These are phyloP conservation scores for Schoenoplectus triqueter DNA, from an alignment of 202 grass and related monocot species.

Conservation along the genomic window DNA sequence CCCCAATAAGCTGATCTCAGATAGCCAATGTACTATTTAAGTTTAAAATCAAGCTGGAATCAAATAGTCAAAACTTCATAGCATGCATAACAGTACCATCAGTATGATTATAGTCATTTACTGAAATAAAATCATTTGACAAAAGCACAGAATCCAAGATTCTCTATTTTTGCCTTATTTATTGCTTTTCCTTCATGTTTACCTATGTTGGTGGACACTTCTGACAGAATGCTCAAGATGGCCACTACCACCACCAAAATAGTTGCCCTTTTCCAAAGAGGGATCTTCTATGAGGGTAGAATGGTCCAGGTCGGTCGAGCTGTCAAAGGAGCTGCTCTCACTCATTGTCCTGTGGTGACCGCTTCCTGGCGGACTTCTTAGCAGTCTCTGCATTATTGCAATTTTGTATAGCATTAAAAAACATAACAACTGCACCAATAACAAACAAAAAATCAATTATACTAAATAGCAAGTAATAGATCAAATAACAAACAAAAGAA, in stretches of 20 bases:
- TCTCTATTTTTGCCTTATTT: not conserved
- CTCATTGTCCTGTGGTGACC: constrained; percentile 75
- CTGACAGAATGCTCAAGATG: constrained; percentile 75
- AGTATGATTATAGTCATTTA: not conserved
- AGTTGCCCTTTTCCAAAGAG: constrained; percentile 64
- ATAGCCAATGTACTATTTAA: too few species aligned
- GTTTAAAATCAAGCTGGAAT: not conserved
- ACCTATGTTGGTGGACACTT: constrained; percentile 69
- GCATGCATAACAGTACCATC: not conserved
- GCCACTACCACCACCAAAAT: constrained; percentile 52
- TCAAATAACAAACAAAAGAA: constrained; percentile 22
- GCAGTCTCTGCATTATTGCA: constrained; percentile 61
- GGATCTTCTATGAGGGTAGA: constrained; percentile 63
- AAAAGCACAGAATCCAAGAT: not conserved
- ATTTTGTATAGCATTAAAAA: constrained; percentile 26
- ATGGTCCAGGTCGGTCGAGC: constrained; percentile 87
- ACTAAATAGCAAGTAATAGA: not conserved
- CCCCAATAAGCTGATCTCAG: not conserved
- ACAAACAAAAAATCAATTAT: not conserved
- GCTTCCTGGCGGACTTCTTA: constrained; percentile 62
- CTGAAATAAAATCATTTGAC: not conserved
- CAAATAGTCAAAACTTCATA: not conserved
- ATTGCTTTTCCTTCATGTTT: constrained; percentile 45
- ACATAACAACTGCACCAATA: constrained; percentile 4
- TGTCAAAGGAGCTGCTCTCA: constrained; percentile 81